phyloP scores from a whole-genome alignment of 2,329 filamentous ascomycete species.

The Ophiostoma piceae region DNA sequence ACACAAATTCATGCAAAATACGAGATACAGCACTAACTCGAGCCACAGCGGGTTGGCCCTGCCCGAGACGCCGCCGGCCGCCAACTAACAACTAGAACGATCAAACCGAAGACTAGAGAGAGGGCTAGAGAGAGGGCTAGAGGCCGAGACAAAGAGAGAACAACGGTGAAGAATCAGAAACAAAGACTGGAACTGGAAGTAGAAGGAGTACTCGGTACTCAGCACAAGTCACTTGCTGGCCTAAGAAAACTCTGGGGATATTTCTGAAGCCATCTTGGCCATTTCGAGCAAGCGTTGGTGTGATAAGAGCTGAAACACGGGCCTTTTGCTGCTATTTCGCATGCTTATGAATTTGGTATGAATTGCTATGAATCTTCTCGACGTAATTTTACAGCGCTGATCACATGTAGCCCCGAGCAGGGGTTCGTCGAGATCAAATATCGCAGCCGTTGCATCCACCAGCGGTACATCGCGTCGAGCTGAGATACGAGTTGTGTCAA shows the following conservation, averaged over 20 bases:
- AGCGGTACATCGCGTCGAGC: conserved; percentile 5
- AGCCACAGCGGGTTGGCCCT: conserved; percentile 7
- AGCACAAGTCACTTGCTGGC: too few species aligned
- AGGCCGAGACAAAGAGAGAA: conserved; percentile 5
- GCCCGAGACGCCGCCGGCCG: conserved; percentile 8
- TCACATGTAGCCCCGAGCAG: conserved; percentile 8
- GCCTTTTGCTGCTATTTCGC: background rate
- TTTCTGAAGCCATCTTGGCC: background rate
- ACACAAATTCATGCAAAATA: background rate
- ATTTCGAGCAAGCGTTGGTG: conserved; percentile 2
- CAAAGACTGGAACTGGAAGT: background rate
- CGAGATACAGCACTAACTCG: background rate
- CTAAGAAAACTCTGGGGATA: too few species aligned
- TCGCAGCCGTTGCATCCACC: conserved; percentile 9
- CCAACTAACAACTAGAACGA: background rate
- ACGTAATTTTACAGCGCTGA: conserved; percentile 6
- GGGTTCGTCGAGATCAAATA: background rate
- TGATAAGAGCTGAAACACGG: conserved; percentile 13
- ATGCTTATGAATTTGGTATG: too few species aligned
- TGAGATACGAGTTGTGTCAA: background rate
- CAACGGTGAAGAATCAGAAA: conserved; percentile 7
- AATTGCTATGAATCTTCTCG: too few species aligned
- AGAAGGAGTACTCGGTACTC: too few species aligned
- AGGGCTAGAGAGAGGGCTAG: background rate
- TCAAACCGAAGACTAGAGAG: background rate